Conservation (phyloP, 1,139 yeast species). For the Suhomyces maxii region DNA sequence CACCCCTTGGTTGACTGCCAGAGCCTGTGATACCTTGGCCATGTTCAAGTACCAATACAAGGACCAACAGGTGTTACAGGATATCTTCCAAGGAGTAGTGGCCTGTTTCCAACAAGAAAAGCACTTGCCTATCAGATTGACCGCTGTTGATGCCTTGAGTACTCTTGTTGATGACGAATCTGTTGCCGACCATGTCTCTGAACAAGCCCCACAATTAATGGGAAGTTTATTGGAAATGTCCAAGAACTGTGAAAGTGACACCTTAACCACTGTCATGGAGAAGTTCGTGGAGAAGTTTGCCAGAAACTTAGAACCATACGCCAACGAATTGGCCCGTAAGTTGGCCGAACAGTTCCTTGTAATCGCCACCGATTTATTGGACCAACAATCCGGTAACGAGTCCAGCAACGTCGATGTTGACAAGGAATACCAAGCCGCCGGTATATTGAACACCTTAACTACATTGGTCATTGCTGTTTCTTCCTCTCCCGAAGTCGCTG, state of each 20-base stretch:
- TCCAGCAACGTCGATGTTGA: constrained; percentile 34
- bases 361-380: constrained; percentile 46
- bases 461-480: constrained; percentile 56
- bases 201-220: constrained; percentile 55
- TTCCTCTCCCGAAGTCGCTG: constrained; percentile 46
- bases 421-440: constrained; percentile 55
- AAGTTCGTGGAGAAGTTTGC: constrained; percentile 56
- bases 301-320: constrained; percentile 55
- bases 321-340: constrained; percentile 48
- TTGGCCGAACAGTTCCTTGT: constrained; percentile 49
- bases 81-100: constrained; percentile 46
- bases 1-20: constrained; percentile 52
- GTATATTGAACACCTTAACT: constrained; percentile 50
- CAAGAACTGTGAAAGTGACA: constrained; percentile 52
- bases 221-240: constrained; percentile 52
- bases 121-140: constrained; percentile 51
- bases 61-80: constrained; percentile 42
- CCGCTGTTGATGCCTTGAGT: constrained; percentile 56
- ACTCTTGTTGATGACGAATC: constrained; percentile 49
- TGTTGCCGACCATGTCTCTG: constrained; percentile 48
- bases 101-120: constrained; percentile 42
- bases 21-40: constrained; percentile 58
- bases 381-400: constrained; percentile 24
- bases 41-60: constrained; percentile 42
- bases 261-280: constrained; percentile 57